These are phyloP conservation scores for Termitomyces sp. DNA, from an alignment of 768 basidiomycete species.

Conservation along the genomic window DNA sequence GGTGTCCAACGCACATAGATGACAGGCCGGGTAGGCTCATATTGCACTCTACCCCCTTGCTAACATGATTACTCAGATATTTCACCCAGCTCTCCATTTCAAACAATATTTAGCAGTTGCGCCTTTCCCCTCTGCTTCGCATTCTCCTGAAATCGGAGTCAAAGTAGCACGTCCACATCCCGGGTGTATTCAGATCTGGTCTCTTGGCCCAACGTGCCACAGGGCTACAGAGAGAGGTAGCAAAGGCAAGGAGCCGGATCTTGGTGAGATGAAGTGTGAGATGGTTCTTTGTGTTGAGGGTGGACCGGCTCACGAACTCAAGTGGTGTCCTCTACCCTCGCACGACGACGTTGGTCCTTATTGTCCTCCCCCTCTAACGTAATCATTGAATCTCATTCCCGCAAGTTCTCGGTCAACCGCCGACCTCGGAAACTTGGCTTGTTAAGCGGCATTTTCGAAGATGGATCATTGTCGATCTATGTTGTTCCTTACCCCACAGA, in stretches of 20 bases:
- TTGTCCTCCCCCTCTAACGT: background rate
- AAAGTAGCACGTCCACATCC: constrained; percentile 48
- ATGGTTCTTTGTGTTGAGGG: constrained; percentile 82
- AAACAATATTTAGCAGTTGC: constrained; percentile 85
- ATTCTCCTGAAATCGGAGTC: constrained; percentile 63
- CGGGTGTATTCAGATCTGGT: constrained; percentile 89
- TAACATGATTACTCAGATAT: constrained; percentile 1
- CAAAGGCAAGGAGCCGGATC: constrained; percentile 16
- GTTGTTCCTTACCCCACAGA: constrained; percentile 75
- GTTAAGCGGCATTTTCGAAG: constrained; percentile 79
- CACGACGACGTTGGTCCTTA: constrained; percentile 45
- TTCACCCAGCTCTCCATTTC: constrained; percentile 51
- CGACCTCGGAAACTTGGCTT: constrained; percentile 68
- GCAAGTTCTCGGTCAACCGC: constrained; percentile 7
- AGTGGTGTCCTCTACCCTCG: constrained; percentile 91
- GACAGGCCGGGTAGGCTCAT: constrained; percentile 46
- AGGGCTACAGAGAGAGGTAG: background rate
- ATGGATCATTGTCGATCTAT: constrained; percentile 79
- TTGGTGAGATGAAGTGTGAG: constrained; percentile 65
- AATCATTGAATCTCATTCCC: background rate
- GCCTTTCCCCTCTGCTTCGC: constrained; percentile 59
- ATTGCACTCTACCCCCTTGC: background rate
- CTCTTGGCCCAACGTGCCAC: constrained; percentile 25
- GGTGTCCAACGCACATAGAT: constrained; percentile 76
- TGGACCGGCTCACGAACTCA: constrained; percentile 75